Evolutionary conservation across 768 basidiomycete species (phyloP).

Genomic region (Suillus americanus): DNA sequence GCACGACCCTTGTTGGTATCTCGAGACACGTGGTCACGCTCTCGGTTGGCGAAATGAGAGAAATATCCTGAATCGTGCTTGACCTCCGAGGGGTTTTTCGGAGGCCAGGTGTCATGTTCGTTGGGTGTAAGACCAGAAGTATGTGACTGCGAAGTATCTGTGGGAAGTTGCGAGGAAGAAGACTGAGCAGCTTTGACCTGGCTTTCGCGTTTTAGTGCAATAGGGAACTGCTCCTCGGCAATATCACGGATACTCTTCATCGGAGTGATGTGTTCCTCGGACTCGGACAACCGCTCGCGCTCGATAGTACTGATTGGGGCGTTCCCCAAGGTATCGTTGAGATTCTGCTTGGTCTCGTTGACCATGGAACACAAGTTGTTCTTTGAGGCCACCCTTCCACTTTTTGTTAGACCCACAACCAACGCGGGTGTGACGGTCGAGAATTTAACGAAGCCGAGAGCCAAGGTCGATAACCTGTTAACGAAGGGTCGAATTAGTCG

Average conservation of each 20-base stretch:
- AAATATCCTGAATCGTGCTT: conserved; percentile 20
- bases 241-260: conserved; percentile 44
- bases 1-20: conserved; percentile 19
- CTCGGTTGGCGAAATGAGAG: conserved; percentile 14
- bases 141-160: not conserved
- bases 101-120: conserved; percentile 17
- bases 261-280: conserved; percentile 37
- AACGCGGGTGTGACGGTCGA: not conserved
- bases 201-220: conserved; percentile 45
- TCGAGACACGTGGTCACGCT: conserved; percentile 13
- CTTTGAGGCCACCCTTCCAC: conserved; percentile 48
- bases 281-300: conserved; percentile 34
- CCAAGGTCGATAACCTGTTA: conserved; percentile 11
- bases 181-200: conserved; percentile 21
- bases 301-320: conserved; percentile 31
- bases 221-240: conserved; percentile 46
- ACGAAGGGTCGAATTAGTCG: too few relatives aligned
- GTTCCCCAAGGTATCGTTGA: conserved; percentile 51
- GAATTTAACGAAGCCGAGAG: conserved; percentile 12
- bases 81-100: conserved; percentile 17
- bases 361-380: conserved; percentile 40
- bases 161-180: conserved; percentile 5
- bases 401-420: conserved; percentile 50
- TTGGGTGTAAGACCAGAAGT: not conserved
- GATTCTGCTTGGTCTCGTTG: conserved; percentile 62